phyloP scores from a whole-genome alignment of 2,329 filamentous ascomycete species.

The Claviceps sorghi region DNA sequence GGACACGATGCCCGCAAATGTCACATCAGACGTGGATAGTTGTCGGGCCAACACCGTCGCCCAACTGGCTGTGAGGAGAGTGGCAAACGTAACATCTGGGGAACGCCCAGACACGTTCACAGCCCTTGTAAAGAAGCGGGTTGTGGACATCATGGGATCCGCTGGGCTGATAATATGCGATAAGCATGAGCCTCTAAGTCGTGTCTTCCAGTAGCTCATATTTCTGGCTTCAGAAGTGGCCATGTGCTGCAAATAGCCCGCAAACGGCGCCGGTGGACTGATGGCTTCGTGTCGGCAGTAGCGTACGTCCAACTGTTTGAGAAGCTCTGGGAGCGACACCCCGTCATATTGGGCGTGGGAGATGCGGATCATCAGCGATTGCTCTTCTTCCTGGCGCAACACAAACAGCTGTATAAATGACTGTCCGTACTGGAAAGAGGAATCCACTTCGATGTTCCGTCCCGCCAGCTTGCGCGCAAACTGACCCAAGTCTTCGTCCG shows the following conservation, averaged over 20 bases:
- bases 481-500: slow-evolving; percentile 10
- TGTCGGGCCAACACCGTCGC: slow-evolving; percentile 12
- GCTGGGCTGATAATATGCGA: slow-evolving; percentile 14
- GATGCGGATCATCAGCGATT: slow-evolving; percentile 16
- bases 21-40: slow-evolving; percentile 11
- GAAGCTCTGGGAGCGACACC: slow-evolving; percentile 24
- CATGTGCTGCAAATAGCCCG: slow-evolving; percentile 30
- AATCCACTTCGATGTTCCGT: neutral
- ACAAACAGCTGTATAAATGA: slow-evolving; percentile 43
- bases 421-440: slow-evolving; percentile 36
- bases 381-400: slow-evolving; percentile 29
- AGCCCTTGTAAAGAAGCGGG: slow-evolving; percentile 13
- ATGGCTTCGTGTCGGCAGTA: slow-evolving; percentile 16
- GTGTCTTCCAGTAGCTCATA: slow-evolving; percentile 44
- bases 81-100: slow-evolving; percentile 13
- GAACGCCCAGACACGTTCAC: slow-evolving; percentile 12
- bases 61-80: slow-evolving; percentile 15
- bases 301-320: slow-evolving; percentile 43
- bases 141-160: slow-evolving; percentile 7
- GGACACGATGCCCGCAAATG: slow-evolving; percentile 15
- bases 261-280: slow-evolving; percentile 26
- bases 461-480: slow-evolving; percentile 18
- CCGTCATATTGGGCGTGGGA: slow-evolving; percentile 1
- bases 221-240: slow-evolving; percentile 23
- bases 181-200: slow-evolving; percentile 41